A percentile compares a stretch with the other conserved stretches of the same genome.
phyloP scores from a whole-genome alignment of 768 basidiomycete species.

The Cantharellus cinnabarinus region DNA sequence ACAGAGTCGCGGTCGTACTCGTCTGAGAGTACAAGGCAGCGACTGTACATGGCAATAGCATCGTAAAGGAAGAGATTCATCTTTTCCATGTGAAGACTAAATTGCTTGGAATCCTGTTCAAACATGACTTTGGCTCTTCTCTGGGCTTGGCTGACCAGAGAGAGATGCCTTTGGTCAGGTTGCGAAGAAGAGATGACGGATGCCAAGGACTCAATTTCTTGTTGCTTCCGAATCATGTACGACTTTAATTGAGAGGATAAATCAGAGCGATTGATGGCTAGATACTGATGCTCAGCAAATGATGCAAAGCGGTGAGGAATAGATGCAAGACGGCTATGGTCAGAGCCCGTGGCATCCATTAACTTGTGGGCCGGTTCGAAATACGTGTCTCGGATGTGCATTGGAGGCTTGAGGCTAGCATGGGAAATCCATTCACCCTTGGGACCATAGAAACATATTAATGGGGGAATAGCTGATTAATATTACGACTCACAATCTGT shows the following conservation, averaged over 20 bases:
- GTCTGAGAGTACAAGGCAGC: conserved; percentile 48
- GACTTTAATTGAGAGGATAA: conserved; percentile 48
- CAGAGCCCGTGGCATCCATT: conserved; percentile 10
- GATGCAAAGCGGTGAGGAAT: conserved; percentile 67
- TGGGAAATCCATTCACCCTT: conserved; percentile 85
- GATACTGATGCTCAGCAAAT: conserved; percentile 80
- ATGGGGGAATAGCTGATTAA: not conserved
- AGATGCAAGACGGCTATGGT: conserved; percentile 9
- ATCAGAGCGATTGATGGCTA: conserved; percentile 43
- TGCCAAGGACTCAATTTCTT: conserved; percentile 41
- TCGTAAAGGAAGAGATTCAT: conserved; percentile 44
- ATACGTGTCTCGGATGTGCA: conserved; percentile 44
- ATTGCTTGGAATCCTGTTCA: conserved; percentile 18
- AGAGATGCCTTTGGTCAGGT: not conserved
- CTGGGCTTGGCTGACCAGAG: not conserved
- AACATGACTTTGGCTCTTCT: conserved; percentile 11
- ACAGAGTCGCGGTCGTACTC: conserved; percentile 54
- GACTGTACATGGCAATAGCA: conserved; percentile 74
- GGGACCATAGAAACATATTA: not conserved
- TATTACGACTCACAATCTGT: not conserved
- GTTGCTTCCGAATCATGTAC: conserved; percentile 50
- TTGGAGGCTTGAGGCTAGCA: conserved; percentile 63
- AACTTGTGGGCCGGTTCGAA: conserved; percentile 42
- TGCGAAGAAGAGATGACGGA: conserved; percentile 8
- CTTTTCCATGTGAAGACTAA: conserved; percentile 12